Base-by-base conservation (phyloP, 106 monocot species). In the Chionographis japonica region DNA sequence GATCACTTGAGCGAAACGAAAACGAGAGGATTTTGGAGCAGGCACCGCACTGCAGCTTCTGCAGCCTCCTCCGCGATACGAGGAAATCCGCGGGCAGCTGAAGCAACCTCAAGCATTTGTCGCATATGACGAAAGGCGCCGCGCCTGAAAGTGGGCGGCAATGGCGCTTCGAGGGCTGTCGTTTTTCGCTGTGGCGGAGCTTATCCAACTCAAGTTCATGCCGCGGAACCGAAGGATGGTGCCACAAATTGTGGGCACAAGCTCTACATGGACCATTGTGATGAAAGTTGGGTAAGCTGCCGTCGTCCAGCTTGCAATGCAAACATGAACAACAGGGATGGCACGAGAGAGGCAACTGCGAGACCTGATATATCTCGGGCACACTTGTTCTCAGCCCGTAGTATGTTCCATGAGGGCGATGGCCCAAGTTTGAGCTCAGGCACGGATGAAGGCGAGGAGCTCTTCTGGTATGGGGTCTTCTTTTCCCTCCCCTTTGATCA, bases 71-170 rank as follows among this genome's bases (percentile, higher is more conserved):
- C 18, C 43, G 77, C n/a, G 81, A 81, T 40, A 91, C 14, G 7
- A 76, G 64, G 55, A 91, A 76, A 58, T 88, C 83, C 14, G 68
- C 74, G 19, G 88, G 90, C 49, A 95, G 53, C n/a, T 81, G 88
- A 63, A 95, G 76, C 61, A 91, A 14, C 53, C 58, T 39, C 15
- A 72, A 72, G 76, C 94, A 94, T 50, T 78, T 63, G 18, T 64
- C 54, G 74, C 94, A 94, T 27, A 79, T 65, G 8, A 87, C 63
- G 60, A 90, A 90, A 38, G 87, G 90, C 0, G 94, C 80, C 40
- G 77, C 94, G 9, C 82, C 80, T 3, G 62, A 67, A 20, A 85
- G 63, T 4, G 94, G 85, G 51, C 77, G 52, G 51, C 72, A 84
- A 42, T 81, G 83, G 42, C 75, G 78, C 65, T 76, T 90, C 40